A percentile compares a stretch with the other conserved stretches of the same genome.
phyloP scores from a whole-genome alignment of 1,284 basidiomycete genomes.

The Singerocomus inundabilis region DNA sequence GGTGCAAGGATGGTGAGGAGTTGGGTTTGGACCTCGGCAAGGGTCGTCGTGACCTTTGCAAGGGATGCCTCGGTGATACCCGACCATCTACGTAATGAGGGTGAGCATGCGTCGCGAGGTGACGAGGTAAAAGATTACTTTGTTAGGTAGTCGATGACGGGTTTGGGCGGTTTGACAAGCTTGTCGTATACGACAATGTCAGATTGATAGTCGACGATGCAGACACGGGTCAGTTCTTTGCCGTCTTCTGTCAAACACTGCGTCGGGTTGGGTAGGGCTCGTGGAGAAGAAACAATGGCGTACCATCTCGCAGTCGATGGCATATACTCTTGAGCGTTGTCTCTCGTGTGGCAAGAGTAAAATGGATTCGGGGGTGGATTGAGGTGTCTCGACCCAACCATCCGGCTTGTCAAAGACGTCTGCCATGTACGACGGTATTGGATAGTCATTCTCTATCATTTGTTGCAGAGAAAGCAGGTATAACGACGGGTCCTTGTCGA shows the following conservation, averaged over 20 bases:
- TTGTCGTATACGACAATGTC: conserved; percentile 79
- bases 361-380: conserved; percentile 38
- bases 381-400: conserved; percentile 78
- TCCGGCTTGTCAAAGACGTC: conserved; percentile 60
- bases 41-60: conserved; percentile 65
- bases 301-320: conserved; percentile 95
- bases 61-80: conserved; percentile 83
- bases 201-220: conserved; percentile 73
- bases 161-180: conserved; percentile 80
- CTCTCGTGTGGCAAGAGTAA: conserved; percentile 26
- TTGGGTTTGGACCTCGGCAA: conserved; percentile 72
- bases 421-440: conserved; percentile 76
- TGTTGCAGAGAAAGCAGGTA: conserved; percentile 78
- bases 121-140: conserved; percentile 44
- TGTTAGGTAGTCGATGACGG: conserved; percentile 86
- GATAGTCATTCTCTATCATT: conserved; percentile 91
- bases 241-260: conserved; percentile 86
- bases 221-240: conserved; percentile 83
- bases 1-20: conserved; percentile 56
- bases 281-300: conserved; percentile 19
- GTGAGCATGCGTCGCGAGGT: not conserved
- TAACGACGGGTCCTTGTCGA: conserved; percentile 59
- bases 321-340: conserved; percentile 50
- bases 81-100: conserved; percentile 63
- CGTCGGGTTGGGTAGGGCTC: conserved; percentile 5